phyloP scores from a whole-genome alignment of 768 basidiomycete species.

The Sporobolomyces phaffii region DNA sequence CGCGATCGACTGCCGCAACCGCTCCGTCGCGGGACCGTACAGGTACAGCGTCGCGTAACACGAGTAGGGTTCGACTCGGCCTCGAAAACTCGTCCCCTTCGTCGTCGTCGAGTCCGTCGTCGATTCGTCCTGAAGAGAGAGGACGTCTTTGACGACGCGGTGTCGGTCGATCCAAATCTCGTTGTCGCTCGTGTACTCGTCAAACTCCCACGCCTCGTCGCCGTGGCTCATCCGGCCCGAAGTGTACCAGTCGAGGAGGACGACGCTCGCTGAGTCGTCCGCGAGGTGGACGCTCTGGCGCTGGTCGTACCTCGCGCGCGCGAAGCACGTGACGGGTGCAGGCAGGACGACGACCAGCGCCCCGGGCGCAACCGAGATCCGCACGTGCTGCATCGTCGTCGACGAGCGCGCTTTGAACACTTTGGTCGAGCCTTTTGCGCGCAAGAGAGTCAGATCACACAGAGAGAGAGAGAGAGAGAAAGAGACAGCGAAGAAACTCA shows the following conservation, averaged over 20 bases:
- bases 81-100: constrained; percentile 51
- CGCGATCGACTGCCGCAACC: constrained; percentile 53
- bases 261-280: constrained; percentile 54
- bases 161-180: constrained; percentile 65
- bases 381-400: constrained; percentile 60
- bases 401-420: constrained; percentile 76
- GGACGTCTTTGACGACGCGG: constrained; percentile 66
- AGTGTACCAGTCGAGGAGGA: constrained; percentile 85
- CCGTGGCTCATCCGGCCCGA: constrained; percentile 61
- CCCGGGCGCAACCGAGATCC: constrained; percentile 54
- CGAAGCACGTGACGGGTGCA: constrained; percentile 89
- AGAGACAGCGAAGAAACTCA: constrained; percentile 43
- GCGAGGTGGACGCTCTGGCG: constrained; percentile 69
- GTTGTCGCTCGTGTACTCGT: constrained; percentile 75
- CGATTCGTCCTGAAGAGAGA: constrained; percentile 60
- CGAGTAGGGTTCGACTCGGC: constrained; percentile 69
- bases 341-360: constrained; percentile 74
- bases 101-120: constrained; percentile 34
- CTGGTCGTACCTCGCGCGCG: constrained; percentile 73
- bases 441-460: no score
- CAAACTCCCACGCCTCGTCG: constrained; percentile 89
- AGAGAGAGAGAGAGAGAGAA: no score
- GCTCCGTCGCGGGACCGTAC: constrained; percentile 60
- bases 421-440: constrained; percentile 94
- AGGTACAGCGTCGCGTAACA: constrained; percentile 85